Conservation (phyloP, 768 basidiomycete genomes). For the Agrocybe pediades region DNA sequence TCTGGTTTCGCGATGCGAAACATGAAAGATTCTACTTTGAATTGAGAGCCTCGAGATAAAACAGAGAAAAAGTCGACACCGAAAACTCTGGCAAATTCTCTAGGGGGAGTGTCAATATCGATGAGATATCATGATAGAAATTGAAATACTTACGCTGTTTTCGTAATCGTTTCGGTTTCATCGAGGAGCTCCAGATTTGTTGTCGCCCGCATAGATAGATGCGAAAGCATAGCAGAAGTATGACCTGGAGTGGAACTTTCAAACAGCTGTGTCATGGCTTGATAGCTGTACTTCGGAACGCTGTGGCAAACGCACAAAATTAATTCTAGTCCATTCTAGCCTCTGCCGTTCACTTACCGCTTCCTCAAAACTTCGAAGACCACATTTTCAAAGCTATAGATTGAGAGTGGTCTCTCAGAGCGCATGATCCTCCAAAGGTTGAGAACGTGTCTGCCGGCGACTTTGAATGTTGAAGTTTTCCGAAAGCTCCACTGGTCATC, state of each 20-base stretch:
- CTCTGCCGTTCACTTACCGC: constrained; percentile 51
- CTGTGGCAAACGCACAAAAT: constrained; percentile 35
- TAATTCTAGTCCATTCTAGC: background rate
- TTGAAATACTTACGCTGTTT: constrained; percentile 72
- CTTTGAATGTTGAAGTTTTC: constrained; percentile 81
- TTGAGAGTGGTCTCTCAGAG: constrained; percentile 72
- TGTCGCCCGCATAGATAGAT: constrained; percentile 64
- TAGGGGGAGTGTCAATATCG: constrained; percentile 28
- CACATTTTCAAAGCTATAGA: constrained; percentile 90
- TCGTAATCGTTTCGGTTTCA: constrained; percentile 78
- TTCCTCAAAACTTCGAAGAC: constrained; percentile 77
- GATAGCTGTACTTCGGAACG: constrained; percentile 70
- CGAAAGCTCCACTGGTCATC: constrained; percentile 69
- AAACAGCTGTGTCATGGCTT: constrained; percentile 71
- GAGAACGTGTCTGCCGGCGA: constrained; percentile 86
- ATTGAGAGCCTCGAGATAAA: constrained; percentile 92
- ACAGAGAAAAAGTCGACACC: constrained; percentile 98
- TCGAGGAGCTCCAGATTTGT: constrained; percentile 83
- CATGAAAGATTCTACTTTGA: constrained; percentile 99
- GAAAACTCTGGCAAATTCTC: constrained; percentile 96
- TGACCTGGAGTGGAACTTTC: constrained; percentile 59
- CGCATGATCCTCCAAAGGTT: constrained; percentile 95
- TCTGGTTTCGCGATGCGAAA: constrained; percentile 97
- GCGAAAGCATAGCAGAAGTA: constrained; percentile 53
- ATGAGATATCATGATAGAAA: background rate